phyloP scores from a whole-genome alignment of 1,284 basidiomycete species.

The Entoloma clypeatum region DNA sequence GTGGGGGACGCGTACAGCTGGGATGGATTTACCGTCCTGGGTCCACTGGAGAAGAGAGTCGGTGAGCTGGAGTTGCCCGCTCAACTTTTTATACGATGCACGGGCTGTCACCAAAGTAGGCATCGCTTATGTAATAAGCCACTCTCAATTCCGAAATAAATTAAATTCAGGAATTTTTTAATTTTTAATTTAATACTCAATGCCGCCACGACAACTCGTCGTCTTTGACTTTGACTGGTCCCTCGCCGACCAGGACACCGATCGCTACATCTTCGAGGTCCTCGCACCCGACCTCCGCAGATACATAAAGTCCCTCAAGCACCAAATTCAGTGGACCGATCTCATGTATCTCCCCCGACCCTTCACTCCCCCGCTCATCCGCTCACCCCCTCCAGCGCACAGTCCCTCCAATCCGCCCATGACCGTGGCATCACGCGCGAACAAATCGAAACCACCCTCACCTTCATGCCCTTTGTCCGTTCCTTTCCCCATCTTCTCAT shows the following conservation, averaged over 20 bases:
- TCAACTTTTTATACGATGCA: conserved; percentile 76
- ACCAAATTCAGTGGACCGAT: conserved; percentile 87
- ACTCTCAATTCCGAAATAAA: conserved; percentile 6
- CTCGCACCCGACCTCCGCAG: conserved; percentile 82
- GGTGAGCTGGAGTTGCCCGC: conserved; percentile 68
- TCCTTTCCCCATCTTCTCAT: conserved; percentile 1
- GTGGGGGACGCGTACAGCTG: conserved; percentile 58
- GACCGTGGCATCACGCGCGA: conserved; percentile 63
- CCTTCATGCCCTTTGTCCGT: conserved; percentile 84
- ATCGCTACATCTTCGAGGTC: conserved; percentile 95
- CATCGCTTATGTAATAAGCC: conserved; percentile 36
- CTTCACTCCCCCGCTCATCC: background rate
- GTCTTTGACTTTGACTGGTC: conserved; percentile 99
- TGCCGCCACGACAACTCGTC: conserved; percentile 68
- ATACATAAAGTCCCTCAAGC: conserved; percentile 73
- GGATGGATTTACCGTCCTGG: conserved; percentile 58
- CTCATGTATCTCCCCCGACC: conserved; percentile 65
- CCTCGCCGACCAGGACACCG: conserved; percentile 93
- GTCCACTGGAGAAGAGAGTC: conserved; percentile 69
- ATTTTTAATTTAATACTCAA: conserved; percentile 15
- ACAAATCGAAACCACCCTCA: conserved; percentile 77
- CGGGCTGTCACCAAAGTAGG: conserved; percentile 60
- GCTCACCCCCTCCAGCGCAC: conserved; percentile 47
- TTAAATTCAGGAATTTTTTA: conserved; percentile 11
- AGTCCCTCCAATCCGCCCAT: conserved; percentile 70